Evolutionary conservation across 148 eudicot genomes (phyloP), one percentile per base, ranked within the genome.

Genomic region (Amaranthus hypochondriacus): DNA sequence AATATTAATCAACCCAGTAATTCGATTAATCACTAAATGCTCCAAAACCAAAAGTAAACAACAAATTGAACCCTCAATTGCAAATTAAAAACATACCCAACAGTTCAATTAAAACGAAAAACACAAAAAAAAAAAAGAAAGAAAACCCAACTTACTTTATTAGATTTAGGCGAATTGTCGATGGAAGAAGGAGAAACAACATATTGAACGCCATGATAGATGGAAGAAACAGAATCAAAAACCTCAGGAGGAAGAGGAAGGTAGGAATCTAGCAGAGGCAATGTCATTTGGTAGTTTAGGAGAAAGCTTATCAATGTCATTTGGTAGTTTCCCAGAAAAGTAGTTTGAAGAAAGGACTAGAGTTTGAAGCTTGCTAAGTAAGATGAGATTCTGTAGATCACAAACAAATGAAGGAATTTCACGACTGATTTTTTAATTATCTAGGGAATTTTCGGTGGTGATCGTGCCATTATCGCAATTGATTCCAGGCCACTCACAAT

Each of bases 221-320:
- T 92, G 43, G 88, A 84, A 62, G 89, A 85, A 15, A 96, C 96
- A 28, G 94, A 81, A 15, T 86, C 86, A 66, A 87, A 82, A 1
- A 96, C 86, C 21, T 89, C 79, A 2, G 82, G 81, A 18, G 99
- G 97, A 18, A 96, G 87, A 72, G 99, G 99, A 64, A 96, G 86
- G 63, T 96, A n/a, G 18, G 18, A 18, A 18, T 18, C 18, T 18
- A 18, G 18, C 18, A 18, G 18, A 18, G 18, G 18, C 18, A 18
- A 18, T 18, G 18, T 18, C 18, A 18, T 18, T 18, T 18, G 18
- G 18, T 18, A 18, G 18, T 18, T 18, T 18, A 18, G 18, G 18
- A 18, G 18, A 18, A 18, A 18, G 18, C 18, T 18, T 18, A 18
- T 18, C 18, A 18, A 18, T 18, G 18, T 18, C 18, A 18, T 18